Percentiles rank a stretch among this genome's conserved stretches.
phyloP scores from a whole-genome alignment of 352 stramenopile species.

The Phytophthora brassicae region DNA sequence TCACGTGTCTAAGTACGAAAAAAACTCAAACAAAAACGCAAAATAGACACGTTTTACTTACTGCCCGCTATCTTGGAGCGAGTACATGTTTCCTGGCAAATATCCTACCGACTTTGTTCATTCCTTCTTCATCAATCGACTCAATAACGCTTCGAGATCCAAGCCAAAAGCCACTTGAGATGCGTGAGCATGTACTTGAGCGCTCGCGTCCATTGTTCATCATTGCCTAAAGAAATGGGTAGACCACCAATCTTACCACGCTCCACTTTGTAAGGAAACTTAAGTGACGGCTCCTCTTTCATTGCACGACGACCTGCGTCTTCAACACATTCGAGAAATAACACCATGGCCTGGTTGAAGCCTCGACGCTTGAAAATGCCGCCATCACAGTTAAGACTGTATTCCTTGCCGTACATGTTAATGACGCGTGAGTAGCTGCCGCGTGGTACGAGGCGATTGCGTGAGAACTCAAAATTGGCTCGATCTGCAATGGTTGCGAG shows the following conservation, averaged over 20 bases:
- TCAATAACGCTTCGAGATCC: constrained; percentile 88
- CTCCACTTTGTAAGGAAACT: constrained; percentile 91
- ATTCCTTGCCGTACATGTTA: constrained; percentile 86
- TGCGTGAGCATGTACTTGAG: constrained; percentile 92
- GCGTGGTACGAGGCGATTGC: constrained; percentile 78
- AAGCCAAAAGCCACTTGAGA: constrained; percentile 93
- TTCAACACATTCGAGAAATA: constrained; percentile 91
- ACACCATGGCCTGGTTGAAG: constrained; percentile 91
- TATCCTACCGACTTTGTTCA: constrained; percentile 24
- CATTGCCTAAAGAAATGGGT: constrained; percentile 83
- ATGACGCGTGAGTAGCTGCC: constrained; percentile 87
- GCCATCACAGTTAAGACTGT: constrained; percentile 76
- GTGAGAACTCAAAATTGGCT: constrained; percentile 84
- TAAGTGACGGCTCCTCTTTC: constrained; percentile 86
- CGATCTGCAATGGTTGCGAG: constrained; percentile 82
- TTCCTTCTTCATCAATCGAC: constrained; percentile 18
- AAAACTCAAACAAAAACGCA: constrained; percentile 16
- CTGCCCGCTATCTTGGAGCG: constrained; percentile 5
- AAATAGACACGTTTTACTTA: constrained; percentile 35
- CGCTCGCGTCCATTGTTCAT: constrained; percentile 92
- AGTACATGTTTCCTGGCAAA: constrained; percentile 24
- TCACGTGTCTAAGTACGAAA: constrained; percentile 13
- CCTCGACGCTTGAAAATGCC: constrained; percentile 88
- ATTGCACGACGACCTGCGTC: constrained; percentile 84
- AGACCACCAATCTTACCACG: constrained; percentile 90